Base-by-base conservation (phyloP, 2,329 filamentous ascomycete genomes). In the Lanzia echinophila region DNA sequence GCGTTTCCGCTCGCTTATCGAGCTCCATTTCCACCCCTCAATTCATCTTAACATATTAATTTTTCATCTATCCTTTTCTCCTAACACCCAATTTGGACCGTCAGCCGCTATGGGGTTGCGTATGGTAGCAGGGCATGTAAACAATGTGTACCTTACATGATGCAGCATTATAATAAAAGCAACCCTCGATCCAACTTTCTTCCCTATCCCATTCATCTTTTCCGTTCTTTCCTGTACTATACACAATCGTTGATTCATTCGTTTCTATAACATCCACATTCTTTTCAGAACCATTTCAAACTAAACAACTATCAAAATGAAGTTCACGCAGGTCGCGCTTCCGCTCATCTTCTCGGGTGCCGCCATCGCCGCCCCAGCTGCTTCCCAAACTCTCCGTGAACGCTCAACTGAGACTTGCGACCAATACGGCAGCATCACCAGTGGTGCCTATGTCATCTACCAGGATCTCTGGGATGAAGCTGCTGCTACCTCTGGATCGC, bases 391-490 rank as follows among this genome's bases (percentile, higher is more conserved):
- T 12, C 32, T 53, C 28, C 32, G 24, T 3, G 36, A 24, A 15
- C 41, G 44, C 41, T 33, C 44, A 1, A 48, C 50, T 8, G 20
- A 53, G 19, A 59, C 63, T 34, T 65, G 63, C 44, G 62, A 60
- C 11, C 58, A 59, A 45, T 65, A 58, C 50, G 62, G 62, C 22
- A 51, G 54, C 11, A 51, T 62, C 15, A 47, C 49, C 6, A 65
- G 63, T 6, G 68, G 66, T 42, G 58, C 59, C 38, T 73, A 69
- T 55, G 72, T 65, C 22, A 57, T 74, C 24, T 72, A 72, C 60
- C 72, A 73, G 56, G 65, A 73, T 59, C 47, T 60, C 46, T 57
- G 50, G 50, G 44, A 34, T 20, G 2, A 42, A 17, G 15, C 8
- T 24, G 11, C 13, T 12, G 50, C 50, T 7, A 12, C 33, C 20